Base-by-base conservation (phyloP, 2,329 filamentous ascomycete species). In the Arthrinium phaeospermum region DNA sequence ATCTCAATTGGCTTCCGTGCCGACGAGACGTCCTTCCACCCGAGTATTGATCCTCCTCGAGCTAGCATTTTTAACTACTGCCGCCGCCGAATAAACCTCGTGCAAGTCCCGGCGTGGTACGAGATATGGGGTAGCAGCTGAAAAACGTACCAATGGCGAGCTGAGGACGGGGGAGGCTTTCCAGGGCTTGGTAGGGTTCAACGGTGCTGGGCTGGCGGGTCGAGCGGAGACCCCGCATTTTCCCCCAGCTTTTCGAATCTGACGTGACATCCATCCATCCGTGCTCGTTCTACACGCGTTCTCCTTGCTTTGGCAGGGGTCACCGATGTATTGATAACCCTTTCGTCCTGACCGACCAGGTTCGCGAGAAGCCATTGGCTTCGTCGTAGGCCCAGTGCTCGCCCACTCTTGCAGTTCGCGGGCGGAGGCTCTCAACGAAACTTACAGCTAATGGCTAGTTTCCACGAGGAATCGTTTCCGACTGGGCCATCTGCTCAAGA, bases 201-300 rank as follows among this genome's bases (percentile, higher is more conserved):
- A 57, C 51, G 51, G 51, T 14, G 27, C 14, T 61, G 10, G 19
- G 16, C 8, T 16, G 53, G 16, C 8, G 30, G 53, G 19, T n/a
- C 41, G 57, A 41, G 57, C 57, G 57, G 57, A 64, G 57, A 64
- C 57, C 57, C 57, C 57, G 57, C 57, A 41, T 41, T 64, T 37
- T 34, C 57, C 57, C 57, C 57, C 16, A 37, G 30, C 19, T 41
- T 64, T 64, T 41, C 2, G 1, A 57, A 24, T 64, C 57, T 41
- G 57, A 24, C 34, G 57, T 64, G 57, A 64, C 57, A 64, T 64
- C 57, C 57, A 41, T 64, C 57, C 22, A 64, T 64, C 57, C 57
- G 57, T 64, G 57, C 14, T n/a, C 34, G 10, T 22, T 34, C 51
- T 34, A 22, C 10, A 16, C 53, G 53, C 27, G 30, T n/a, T n/a